phyloP scores from a whole-genome alignment of 1,284 basidiomycete species.

The Sanghuangporus weigelae region DNA sequence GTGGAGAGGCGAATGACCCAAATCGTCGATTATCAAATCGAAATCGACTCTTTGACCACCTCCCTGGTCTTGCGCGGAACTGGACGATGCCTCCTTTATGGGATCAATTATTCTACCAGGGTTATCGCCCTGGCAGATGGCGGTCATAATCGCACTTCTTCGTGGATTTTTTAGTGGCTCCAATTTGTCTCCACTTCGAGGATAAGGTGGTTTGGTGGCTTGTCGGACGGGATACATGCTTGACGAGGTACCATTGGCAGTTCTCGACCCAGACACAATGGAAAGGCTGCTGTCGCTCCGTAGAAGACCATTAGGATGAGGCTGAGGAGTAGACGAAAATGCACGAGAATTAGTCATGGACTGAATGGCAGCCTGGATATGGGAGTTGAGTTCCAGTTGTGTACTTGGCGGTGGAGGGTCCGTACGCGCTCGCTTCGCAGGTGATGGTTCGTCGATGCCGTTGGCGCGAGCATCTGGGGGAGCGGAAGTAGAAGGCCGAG shows the following conservation, averaged over 20 bases:
- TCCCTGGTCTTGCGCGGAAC: constrained; percentile 28
- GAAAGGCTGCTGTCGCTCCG: constrained; percentile 21
- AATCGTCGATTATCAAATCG: constrained; percentile 86
- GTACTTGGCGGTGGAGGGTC: constrained; percentile 37
- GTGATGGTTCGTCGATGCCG: constrained; percentile 55
- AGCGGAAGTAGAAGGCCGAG: constrained; percentile 44
- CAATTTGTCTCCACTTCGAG: constrained; percentile 50
- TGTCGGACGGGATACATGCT: constrained; percentile 50
- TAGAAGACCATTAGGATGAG: constrained; percentile 22
- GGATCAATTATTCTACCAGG: constrained; percentile 55
- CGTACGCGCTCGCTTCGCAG: constrained; percentile 59
- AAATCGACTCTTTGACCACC: constrained; percentile 44
- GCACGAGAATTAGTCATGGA: constrained; percentile 18
- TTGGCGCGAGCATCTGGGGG: constrained; percentile 32
- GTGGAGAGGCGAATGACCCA: constrained; percentile 93
- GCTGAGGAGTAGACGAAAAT: constrained; percentile 17
- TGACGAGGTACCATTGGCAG: constrained; percentile 30
- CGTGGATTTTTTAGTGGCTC: constrained; percentile 59
- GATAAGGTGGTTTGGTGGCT: constrained; percentile 60
- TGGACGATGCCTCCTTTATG: constrained; percentile 53
- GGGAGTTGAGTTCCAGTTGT: constrained; percentile 21
- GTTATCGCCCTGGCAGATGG: constrained; percentile 66
- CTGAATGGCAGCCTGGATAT: constrained; percentile 19
- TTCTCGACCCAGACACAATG: constrained; percentile 20
- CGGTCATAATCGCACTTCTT: constrained; percentile 52